Conservation (phyloP, 2,329 filamentous ascomycete genomes). For the Aspergillus brasiliensis region DNA sequence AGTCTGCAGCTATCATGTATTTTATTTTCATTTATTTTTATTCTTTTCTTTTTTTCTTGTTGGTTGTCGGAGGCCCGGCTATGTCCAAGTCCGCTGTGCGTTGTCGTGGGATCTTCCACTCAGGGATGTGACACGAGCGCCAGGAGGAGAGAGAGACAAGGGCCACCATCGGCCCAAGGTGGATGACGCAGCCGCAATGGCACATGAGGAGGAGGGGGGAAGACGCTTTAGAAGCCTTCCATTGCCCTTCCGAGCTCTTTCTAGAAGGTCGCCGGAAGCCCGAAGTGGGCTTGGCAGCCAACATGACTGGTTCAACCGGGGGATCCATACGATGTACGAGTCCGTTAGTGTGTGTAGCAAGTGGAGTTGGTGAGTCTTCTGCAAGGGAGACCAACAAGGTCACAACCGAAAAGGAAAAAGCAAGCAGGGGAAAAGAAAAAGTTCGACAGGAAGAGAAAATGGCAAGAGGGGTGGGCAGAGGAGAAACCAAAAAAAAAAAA, state of each 20-base stretch:
- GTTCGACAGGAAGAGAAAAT: too few species aligned
- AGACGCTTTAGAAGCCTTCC: slow-evolving; percentile 19
- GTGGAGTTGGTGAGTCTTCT: slow-evolving; percentile 15
- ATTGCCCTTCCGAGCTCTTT: slow-evolving; percentile 19
- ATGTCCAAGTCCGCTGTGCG: neutral
- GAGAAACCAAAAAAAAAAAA: too few species aligned
- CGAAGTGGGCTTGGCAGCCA: slow-evolving; percentile 19
- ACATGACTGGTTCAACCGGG: neutral
- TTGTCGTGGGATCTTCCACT: neutral
- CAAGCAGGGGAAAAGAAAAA: slow-evolving; percentile 2
- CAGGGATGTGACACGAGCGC: slow-evolving; percentile 13
- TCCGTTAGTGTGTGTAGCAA: slow-evolving; percentile 22
- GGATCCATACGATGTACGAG: slow-evolving; percentile 11
- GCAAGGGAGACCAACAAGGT: slow-evolving; percentile 3
- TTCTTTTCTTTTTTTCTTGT: neutral
- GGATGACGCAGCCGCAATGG: slow-evolving; percentile 18
- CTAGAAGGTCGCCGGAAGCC: slow-evolving; percentile 26
- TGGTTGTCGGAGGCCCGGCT: neutral
- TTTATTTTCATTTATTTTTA: too few species aligned
- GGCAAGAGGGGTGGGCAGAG: neutral
- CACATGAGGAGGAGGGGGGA: slow-evolving; percentile 11
- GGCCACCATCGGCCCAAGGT: slow-evolving; percentile 16
- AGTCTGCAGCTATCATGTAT: neutral
- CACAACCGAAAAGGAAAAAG: slow-evolving; percentile 6
- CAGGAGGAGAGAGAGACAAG: slow-evolving; percentile 10